Conservation (phyloP, 768 basidiomycete genomes). For the Fistulinella prunicolor region DNA sequence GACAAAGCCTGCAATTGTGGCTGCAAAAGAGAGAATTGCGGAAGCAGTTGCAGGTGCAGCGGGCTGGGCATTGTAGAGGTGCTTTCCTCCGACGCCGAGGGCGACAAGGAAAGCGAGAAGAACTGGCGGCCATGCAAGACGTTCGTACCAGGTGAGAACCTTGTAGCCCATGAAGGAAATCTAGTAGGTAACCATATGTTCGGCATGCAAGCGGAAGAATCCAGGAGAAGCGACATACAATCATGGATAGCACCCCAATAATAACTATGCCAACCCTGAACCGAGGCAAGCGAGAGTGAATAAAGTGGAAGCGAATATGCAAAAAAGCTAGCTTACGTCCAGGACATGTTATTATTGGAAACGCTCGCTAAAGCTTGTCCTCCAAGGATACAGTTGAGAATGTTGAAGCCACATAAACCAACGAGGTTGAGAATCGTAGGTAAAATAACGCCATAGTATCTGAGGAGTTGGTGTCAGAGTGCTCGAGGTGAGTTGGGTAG, state of each 20-base stretch:
- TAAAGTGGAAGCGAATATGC: background rate
- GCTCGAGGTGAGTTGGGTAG: constrained; percentile 27
- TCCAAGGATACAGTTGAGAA: constrained; percentile 65
- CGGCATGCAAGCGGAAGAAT: background rate
- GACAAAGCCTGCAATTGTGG: constrained; percentile 70
- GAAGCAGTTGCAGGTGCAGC: constrained; percentile 52
- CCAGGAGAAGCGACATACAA: constrained; percentile 37
- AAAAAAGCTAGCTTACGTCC: constrained; percentile 38
- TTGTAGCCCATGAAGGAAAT: constrained; percentile 66
- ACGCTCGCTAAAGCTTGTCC: constrained; percentile 64
- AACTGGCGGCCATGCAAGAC: constrained; percentile 73
- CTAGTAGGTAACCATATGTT: constrained; percentile 24
- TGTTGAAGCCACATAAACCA: constrained; percentile 61
- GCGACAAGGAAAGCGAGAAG: constrained; percentile 70
- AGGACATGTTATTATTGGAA: constrained; percentile 47
- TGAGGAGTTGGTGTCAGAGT: constrained; percentile 1
- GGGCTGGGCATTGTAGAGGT: constrained; percentile 49
- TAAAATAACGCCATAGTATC: constrained; percentile 54
- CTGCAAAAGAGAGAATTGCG: constrained; percentile 60
- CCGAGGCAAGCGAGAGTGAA: constrained; percentile 11
- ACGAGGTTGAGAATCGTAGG: constrained; percentile 56
- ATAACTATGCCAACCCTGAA: constrained; percentile 79
- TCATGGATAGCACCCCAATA: constrained; percentile 62
- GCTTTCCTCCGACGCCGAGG: constrained; percentile 69
- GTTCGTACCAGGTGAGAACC: constrained; percentile 71